A percentile compares a stretch with the other conserved stretches of the same genome.
These are phyloP conservation scores for Leptographium flavum DNA, from an alignment of 2,329 filamentous ascomycete genomes.

Conservation along the genomic window DNA sequence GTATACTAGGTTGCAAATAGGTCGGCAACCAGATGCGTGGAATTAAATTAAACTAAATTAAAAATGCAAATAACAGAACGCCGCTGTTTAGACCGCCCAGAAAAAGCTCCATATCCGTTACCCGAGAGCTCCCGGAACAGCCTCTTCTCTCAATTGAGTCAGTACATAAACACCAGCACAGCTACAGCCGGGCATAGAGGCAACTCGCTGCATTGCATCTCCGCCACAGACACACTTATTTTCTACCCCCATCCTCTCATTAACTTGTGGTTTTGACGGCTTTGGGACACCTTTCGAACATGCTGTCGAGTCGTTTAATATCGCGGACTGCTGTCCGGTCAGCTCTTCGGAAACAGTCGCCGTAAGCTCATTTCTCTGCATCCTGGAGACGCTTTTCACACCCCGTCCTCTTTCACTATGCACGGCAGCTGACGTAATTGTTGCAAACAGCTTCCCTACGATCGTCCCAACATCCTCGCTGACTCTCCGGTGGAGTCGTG, in stretches of 20 bases:
- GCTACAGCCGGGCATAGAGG: not conserved
- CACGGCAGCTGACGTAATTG: not conserved
- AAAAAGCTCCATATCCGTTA: conserved; percentile 4
- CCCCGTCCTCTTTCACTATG: not conserved
- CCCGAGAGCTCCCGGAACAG: conserved; percentile 10
- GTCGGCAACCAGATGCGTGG: too few relatives aligned
- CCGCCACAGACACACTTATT: not conserved
- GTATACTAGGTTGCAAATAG: too few relatives aligned
- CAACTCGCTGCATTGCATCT: not conserved
- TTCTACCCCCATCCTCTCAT: not conserved
- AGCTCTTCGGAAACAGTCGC: conserved; percentile 28
- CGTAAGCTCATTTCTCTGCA: conserved; percentile 2
- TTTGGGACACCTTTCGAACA: conserved; percentile 19
- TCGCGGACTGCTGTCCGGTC: conserved; percentile 42
- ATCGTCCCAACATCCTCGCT: conserved; percentile 27
- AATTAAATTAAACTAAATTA: not conserved
- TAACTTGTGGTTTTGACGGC: not conserved
- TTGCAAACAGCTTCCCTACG: conserved; percentile 29
- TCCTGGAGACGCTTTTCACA: not conserved
- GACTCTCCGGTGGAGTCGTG: conserved; percentile 38
- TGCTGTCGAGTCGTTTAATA: conserved; percentile 49
- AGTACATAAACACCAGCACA: not conserved
- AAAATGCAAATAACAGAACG: not conserved
- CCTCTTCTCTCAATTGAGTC: not conserved
- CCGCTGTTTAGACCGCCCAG: not conserved